phyloP scores from a whole-genome alignment of 129 eudicot species.

The Artemisia tridentata region DNA sequence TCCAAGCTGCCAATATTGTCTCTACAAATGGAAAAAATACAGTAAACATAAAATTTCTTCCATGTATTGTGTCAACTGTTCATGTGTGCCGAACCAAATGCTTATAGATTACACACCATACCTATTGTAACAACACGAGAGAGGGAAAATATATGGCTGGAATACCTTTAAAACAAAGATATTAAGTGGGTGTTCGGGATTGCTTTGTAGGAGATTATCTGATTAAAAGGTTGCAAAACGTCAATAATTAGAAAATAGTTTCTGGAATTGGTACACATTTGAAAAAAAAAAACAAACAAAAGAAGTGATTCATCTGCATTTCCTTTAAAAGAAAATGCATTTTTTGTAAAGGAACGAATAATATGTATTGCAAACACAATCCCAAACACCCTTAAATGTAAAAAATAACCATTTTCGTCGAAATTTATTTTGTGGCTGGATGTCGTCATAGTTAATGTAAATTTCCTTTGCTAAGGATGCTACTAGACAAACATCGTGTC shows the following conservation, averaged over 20 bases:
- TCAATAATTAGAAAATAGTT: too few species aligned
- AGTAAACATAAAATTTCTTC: constrained; percentile 62
- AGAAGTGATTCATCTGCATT: too few species aligned
- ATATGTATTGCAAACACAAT: constrained; percentile 36
- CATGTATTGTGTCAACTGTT: constrained; percentile 56
- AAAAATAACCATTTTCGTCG: too few species aligned
- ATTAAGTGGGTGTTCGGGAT: neutral
- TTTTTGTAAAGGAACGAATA: neutral
- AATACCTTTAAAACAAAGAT: neutral
- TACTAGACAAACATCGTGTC: constrained; percentile 1
- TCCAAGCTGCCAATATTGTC: too few species aligned
- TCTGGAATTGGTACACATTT: too few species aligned
- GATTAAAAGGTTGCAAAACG: too few species aligned
- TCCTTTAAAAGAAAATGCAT: too few species aligned
- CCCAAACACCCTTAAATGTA: constrained; percentile 54
- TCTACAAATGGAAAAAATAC: too few species aligned
- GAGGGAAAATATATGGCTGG: neutral
- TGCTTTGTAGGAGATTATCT: too few species aligned
- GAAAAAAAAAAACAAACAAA: too few species aligned
- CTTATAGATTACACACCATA: constrained; percentile 20
- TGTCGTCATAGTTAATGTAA: neutral
- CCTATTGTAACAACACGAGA: neutral
- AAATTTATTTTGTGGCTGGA: neutral
- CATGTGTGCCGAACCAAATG: constrained; percentile 76
- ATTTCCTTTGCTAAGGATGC: constrained; percentile 53